Base-by-base conservation (phyloP, 768 basidiomycete genomes). In the Russula dissimulans region DNA sequence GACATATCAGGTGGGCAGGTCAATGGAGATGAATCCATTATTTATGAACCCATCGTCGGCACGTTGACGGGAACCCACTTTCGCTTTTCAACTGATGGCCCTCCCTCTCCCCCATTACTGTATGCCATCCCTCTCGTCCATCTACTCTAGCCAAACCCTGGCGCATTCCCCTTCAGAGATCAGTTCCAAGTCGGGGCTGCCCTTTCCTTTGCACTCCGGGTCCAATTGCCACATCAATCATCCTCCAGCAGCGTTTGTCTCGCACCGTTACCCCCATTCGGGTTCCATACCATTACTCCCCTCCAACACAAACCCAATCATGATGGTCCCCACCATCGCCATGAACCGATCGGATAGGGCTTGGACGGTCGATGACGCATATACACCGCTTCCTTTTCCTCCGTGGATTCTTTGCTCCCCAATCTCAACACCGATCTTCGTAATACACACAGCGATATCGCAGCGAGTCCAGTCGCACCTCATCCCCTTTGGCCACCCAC, bases 1-100 rank as follows among this genome's bases (percentile, higher is more conserved):
- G 59, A 60, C 54, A 48, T 44, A 51, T 60, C 59, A 60, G 59
- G 59, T 60, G 54, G 59, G 48, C 54, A 44, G 18, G 8, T 6
- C 10, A 26, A 38, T 31, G 26, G 48, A 44, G 41, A 44, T 31
- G 54, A 14, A 22, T 45, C 57, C 49, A 26, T 54, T 31, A 49
- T 56, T 60, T 60, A 60, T 60, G 32, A 49, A 54, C 53, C 46
- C 53, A 18, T 43, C 11, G 11, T 17, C 34, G 34, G 34, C 1
- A 3, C 34, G 17, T n/a, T 8, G 26, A 26, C 26, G 9, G 14
- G 53, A 43, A 49, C 47, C 54, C 48, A 5, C 46, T 49, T 52
- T n/a, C 22, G 22, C 22, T 2, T 26, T 26, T 48, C 56, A 8
- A 43, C 48, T 47, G n/a, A n/a, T n/a, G 32, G 22, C 7, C 9